These are phyloP conservation scores for Austroboletus festivus DNA, from an alignment of 768 basidiomycete species.

Conservation along the genomic window DNA sequence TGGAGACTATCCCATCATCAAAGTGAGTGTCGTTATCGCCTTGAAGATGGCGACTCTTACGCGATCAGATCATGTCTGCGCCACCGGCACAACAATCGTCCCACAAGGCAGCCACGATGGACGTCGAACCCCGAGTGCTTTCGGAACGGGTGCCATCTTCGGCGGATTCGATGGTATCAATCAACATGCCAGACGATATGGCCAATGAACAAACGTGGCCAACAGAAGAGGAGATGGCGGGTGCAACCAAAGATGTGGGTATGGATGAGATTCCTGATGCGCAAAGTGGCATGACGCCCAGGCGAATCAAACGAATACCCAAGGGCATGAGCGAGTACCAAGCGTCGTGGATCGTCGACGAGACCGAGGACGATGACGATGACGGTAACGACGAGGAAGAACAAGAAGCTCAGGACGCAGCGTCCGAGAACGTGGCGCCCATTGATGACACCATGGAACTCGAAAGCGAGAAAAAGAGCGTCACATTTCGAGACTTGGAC, in stretches of 20 bases:
- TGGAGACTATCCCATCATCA: constrained; percentile 84
- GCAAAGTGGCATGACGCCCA: constrained; percentile 70
- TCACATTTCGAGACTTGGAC: constrained; percentile 73
- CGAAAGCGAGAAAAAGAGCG: constrained; percentile 53
- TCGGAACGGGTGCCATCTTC: constrained; percentile 61
- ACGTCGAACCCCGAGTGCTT: constrained; percentile 58
- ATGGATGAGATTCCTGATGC: constrained; percentile 55
- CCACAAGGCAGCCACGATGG: constrained; percentile 50
- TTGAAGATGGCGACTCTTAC: no score
- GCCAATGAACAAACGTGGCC: constrained; percentile 99
- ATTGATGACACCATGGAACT: constrained; percentile 52
- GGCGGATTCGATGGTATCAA: constrained; percentile 84
- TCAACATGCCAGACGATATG: constrained; percentile 85
- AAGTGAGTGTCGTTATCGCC: constrained; percentile 59
- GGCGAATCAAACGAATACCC: constrained; percentile 75
- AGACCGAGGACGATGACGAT: constrained; percentile 61
- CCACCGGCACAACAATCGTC: constrained; percentile 39
- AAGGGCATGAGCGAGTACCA: constrained; percentile 98
- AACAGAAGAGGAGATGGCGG: constrained; percentile 90
- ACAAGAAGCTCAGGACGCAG: constrained; percentile 38
- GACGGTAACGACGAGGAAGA: constrained; percentile 44
- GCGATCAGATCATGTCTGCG: constrained; percentile 77
- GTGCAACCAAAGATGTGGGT: constrained; percentile 16
- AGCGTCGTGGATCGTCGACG: constrained; percentile 93
- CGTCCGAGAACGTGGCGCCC: constrained; percentile 65